Conservation (phyloP, 2,329 filamentous ascomycete species). For the Escovopsis weberi region DNA sequence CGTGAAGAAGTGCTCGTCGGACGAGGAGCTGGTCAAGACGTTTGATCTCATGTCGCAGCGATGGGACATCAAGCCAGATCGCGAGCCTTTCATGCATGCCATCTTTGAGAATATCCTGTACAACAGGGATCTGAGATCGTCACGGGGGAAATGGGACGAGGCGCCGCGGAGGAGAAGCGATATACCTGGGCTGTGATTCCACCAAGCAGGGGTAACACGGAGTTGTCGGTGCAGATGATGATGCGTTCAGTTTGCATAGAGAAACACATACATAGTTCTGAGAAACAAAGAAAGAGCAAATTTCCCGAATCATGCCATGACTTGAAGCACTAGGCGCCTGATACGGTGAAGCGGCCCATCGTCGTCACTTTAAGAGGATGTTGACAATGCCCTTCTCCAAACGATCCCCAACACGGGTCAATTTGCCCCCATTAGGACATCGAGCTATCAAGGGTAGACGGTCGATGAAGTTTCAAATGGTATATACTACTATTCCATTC, state of each 20-base stretch:
- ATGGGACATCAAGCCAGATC: conserved; percentile 29
- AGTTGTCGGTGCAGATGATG: too few species aligned
- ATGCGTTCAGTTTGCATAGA: too few species aligned
- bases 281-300: too few species aligned
- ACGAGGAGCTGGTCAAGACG: conserved; percentile 35
- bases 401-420: too few species aligned
- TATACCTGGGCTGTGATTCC: conserved; percentile 15
- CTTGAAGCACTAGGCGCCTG: too few species aligned
- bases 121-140: conserved; percentile 17
- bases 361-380: too few species aligned
- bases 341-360: too few species aligned
- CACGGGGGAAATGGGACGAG: conserved; percentile 12
- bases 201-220: background rate
- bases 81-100: conserved; percentile 31
- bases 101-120: conserved; percentile 29
- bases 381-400: too few species aligned
- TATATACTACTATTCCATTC: conserved; percentile 12
- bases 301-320: too few species aligned
- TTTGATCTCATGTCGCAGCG: conserved; percentile 35
- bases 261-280: too few species aligned
- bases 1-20: conserved; percentile 44
- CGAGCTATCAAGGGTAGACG: too few species aligned
- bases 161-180: conserved; percentile 13
- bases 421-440: too few species aligned
- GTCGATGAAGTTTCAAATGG: conserved; percentile 9